A percentile compares a stretch with the other conserved stretches of the same genome.
These are phyloP conservation scores for Pseudodiploospora longispora DNA, from an alignment of 2,329 filamentous ascomycete species.

Conservation along the genomic window DNA sequence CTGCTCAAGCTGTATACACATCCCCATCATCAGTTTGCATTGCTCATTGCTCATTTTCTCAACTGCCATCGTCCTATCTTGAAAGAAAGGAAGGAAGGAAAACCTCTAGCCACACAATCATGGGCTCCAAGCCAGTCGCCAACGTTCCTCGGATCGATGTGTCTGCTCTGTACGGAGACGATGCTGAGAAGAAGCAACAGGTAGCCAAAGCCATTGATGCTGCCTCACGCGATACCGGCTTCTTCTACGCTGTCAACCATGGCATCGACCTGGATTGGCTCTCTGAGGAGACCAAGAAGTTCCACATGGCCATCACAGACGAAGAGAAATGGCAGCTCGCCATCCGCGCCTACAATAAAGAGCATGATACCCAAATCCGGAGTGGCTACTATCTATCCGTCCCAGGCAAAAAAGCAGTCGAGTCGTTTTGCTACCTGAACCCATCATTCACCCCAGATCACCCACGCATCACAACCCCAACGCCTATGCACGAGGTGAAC, in stretches of 20 bases:
- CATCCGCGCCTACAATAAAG: conserved; percentile 8
- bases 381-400: conserved; percentile 1
- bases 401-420: too few species aligned
- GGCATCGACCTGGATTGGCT: conserved; percentile 7
- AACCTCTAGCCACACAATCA: neutral
- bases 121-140: conserved; percentile 2
- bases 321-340: conserved; percentile 8
- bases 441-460: neutral
- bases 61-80: too few species aligned
- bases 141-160: conserved; percentile 9
- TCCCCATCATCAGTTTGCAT: too few species aligned
- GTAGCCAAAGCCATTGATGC: conserved; percentile 8
- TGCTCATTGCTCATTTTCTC: too few species aligned
- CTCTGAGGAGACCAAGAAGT: conserved; percentile 6
- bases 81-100: too few species aligned
- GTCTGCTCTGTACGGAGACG: conserved; percentile 6
- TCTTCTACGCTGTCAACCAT: conserved; percentile 10
- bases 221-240: conserved; percentile 7
- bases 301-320: conserved; percentile 7
- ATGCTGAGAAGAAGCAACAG: conserved; percentile 1
- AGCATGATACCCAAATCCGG: conserved; percentile 5
- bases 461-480: conserved; percentile 4
- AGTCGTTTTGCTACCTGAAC: too few species aligned
- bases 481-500: conserved; percentile 9
- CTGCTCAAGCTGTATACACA: too few species aligned